Percentiles rank a stretch among this genome's conserved stretches.
phyloP scores from a whole-genome alignment of 768 basidiomycete genomes.

The Leucocoprinus leucothites region DNA sequence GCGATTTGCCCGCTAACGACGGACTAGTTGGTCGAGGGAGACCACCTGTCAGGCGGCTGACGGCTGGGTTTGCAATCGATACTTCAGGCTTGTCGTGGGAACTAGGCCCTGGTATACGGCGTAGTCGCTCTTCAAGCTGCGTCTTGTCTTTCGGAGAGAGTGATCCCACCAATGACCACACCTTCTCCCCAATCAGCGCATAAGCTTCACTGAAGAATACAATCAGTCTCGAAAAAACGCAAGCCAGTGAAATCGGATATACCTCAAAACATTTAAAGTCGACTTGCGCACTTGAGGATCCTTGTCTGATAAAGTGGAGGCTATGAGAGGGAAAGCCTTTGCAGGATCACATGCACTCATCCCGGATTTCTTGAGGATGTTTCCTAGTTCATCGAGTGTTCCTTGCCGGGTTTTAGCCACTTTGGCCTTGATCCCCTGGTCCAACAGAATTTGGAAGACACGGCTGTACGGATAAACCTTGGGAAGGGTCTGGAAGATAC shows the following conservation, averaged over 20 bases:
- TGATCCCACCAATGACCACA: constrained; percentile 75
- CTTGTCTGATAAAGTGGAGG: constrained; percentile 81
- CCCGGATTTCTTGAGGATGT: constrained; percentile 78
- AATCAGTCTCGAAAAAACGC: constrained; percentile 11
- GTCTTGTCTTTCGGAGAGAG: constrained; percentile 87
- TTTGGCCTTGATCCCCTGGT: constrained; percentile 87
- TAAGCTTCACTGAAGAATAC: constrained; percentile 68
- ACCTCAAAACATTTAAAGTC: constrained; percentile 80
- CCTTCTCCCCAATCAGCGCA: constrained; percentile 77
- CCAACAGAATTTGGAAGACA: constrained; percentile 82
- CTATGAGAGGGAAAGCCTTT: constrained; percentile 77
- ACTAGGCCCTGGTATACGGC: constrained; percentile 73
- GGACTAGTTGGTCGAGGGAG: constrained; percentile 33
- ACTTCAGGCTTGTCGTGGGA: constrained; percentile 38
- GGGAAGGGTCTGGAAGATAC: constrained; percentile 80
- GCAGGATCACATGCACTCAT: constrained; percentile 76
- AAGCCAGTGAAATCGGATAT: constrained; percentile 19
- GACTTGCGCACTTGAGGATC: constrained; percentile 89
- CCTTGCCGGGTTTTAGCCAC: constrained; percentile 91
- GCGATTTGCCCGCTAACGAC: constrained; percentile 26
- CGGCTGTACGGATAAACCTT: constrained; percentile 93
- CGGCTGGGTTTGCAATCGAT: constrained; percentile 31
- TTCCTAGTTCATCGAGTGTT: constrained; percentile 76
- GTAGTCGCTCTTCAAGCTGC: constrained; percentile 85
- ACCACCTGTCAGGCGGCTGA: constrained; percentile 50